phyloP scores from a whole-genome alignment of 768 basidiomycete species.

The Trametes cinnabarina region DNA sequence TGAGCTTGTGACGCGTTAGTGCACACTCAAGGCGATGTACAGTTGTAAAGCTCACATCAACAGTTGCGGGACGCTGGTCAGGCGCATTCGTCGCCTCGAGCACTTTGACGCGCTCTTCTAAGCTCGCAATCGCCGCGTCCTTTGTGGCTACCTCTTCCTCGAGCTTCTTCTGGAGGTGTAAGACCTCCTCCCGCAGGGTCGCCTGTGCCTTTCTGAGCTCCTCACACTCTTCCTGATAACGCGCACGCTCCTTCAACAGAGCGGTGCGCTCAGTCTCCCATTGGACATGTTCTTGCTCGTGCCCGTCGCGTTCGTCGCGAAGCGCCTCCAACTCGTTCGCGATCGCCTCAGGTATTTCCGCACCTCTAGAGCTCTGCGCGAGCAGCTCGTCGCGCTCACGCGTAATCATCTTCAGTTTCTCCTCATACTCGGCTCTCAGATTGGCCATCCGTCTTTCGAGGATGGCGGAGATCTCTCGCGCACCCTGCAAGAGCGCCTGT shows the following conservation, averaged over 20 bases:
- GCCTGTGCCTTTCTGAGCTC: not conserved
- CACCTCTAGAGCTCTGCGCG: not conserved
- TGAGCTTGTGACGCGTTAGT: constrained; percentile 1
- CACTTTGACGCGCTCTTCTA: not conserved
- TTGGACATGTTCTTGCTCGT: not conserved
- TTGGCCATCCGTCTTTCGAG: constrained; percentile 1
- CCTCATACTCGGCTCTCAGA: constrained; percentile 1
- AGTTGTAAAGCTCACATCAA: not conserved
- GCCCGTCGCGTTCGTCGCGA: not conserved
- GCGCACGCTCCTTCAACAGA: not conserved
- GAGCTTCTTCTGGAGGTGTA: not conserved
- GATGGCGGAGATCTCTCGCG: not conserved
- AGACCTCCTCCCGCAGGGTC: not conserved
- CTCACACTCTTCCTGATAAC: not conserved
- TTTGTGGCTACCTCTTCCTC: not conserved
- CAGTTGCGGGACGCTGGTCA: not conserved
- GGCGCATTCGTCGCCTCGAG: not conserved
- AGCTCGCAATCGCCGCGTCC: not conserved
- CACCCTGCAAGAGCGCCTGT: constrained; percentile 4
- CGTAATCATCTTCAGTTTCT: not conserved
- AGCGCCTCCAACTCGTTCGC: not conserved
- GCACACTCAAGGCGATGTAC: too few species aligned
- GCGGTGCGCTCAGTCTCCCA: not conserved
- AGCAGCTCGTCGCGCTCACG: not conserved
- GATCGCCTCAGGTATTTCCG: not conserved